Evolutionary conservation across 78 protist genomes (phyloP).

Genomic region (Dictyostelium intermedium): DNA sequence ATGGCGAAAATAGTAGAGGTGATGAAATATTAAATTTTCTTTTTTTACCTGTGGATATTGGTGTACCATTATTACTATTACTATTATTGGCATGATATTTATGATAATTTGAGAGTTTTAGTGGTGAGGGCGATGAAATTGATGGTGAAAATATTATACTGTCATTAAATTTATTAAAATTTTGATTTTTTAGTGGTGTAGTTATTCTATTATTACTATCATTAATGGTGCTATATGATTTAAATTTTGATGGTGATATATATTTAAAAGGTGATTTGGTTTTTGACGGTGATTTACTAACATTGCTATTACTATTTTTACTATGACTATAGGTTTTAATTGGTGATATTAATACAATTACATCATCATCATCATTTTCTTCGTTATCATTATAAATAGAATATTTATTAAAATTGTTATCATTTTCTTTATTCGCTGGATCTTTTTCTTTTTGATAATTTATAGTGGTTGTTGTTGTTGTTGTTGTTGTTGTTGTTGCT

Average conservation of each 20-base stretch:
- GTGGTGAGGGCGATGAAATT: background rate
- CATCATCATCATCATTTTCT: background rate
- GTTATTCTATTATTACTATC: background rate
- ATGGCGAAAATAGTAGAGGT: conserved; percentile 42
- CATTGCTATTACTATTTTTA: background rate
- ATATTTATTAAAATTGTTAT: background rate
- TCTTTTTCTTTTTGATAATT: no score
- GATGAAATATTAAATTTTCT: background rate
- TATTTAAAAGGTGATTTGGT: background rate
- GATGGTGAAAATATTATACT: conserved; percentile 18
- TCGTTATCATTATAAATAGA: no score
- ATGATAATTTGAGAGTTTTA: background rate
- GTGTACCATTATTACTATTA: background rate
- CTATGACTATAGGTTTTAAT: background rate
- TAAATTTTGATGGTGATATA: background rate
- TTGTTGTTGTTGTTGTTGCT: no score
- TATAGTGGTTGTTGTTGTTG: background rate
- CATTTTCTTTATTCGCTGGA: background rate
- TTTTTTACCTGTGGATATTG: background rate
- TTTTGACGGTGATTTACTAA: background rate
- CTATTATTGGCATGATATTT: background rate
- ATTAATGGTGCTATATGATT: background rate
- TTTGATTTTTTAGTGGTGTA: conserved; percentile 23
- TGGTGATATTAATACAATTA: background rate
- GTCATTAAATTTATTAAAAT: background rate